Base-by-base conservation (phyloP, 2,329 filamentous ascomycete genomes). In the Ceratocystis huliohia region DNA sequence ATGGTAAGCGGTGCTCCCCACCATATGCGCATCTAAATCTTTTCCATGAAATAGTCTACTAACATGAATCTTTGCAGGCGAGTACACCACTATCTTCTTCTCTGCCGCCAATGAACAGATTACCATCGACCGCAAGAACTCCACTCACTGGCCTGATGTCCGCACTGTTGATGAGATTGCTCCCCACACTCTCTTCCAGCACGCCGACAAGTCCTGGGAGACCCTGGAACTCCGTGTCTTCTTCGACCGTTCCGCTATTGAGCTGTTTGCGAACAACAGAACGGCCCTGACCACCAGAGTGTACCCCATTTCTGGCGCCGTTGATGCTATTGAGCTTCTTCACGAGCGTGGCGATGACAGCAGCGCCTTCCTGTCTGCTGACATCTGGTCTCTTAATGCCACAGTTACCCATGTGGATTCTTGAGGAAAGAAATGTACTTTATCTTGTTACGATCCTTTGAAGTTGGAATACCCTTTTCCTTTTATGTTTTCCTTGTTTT, bases 221-320 rank as follows among this genome's bases (percentile, higher is more conserved):
- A 67, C 70, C 28, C 70, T 71, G 7, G 46, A 67, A 3, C 13
- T 71, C 5, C 64, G 68, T 5, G 50, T 71, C 15, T 70, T 71
- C 53, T 69, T 70, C n/a, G 70, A 71, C 63, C 69, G 67, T 20
- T 71, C 70, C 10, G 56, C 70, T 15, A 65, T 71, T n/a, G 70
- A 71, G 41, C 17, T 71, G 7, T 71, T 67, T 30, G 70, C 69
- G 28, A 71, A 71, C 48, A 68, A 70, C 30, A 67, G 70, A 20
- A 71, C 70, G 25, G 70, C 70, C 17, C 65, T 71, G 17, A 71
- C 70, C 10, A 70, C 68, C 20, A 67, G 70, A 10, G 68, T 71
- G 25, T 71, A 71, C 61, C 70, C 70, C 28, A 63, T 64, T 10
- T 64, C 69, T 22, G 69, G 70, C 8, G 65, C 65, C 20, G 61